Evolutionary conservation across 2,329 filamentous ascomycete species (phyloP).

Genomic region (Xylaria sp.): DNA sequence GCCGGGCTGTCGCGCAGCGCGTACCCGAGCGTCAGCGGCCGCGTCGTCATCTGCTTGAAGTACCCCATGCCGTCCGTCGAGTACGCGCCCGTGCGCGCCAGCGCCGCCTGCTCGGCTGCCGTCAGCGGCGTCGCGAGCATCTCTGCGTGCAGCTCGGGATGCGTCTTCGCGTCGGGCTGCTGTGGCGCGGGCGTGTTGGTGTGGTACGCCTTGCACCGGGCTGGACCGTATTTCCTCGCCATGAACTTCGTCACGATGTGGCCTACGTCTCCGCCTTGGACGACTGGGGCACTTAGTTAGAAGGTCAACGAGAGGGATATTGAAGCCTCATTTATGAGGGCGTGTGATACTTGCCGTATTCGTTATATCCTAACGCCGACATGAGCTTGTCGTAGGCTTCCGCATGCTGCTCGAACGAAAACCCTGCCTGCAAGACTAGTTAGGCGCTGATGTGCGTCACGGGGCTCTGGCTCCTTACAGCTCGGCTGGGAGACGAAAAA

Average conservation of each 20-base stretch:
- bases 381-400: slow-evolving; percentile 21
- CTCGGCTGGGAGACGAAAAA: slow-evolving; percentile 11
- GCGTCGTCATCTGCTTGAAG: not conserved
- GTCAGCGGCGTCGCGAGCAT: not conserved
- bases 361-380: slow-evolving; percentile 12
- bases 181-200: not conserved
- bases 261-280: slow-evolving; percentile 19
- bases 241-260: not conserved
- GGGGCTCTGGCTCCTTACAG: not conserved
- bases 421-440: not conserved
- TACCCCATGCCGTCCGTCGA: slow-evolving; percentile 12
- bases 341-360: not conserved
- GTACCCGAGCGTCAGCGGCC: slow-evolving; percentile 13
- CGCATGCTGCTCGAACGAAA: slow-evolving; percentile 15
- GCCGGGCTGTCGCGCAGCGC: slow-evolving; percentile 12
- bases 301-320: too few species aligned
- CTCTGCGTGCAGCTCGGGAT: slow-evolving; percentile 7
- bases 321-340: not conserved
- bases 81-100: not conserved
- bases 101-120: not conserved
- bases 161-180: not conserved
- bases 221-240: slow-evolving; percentile 10
- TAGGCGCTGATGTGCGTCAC: not conserved
- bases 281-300: not conserved
- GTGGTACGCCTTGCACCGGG: slow-evolving; percentile 11